phyloP scores from a whole-genome alignment of 345 rosid genomes.

The Boechera stricta region DNA sequence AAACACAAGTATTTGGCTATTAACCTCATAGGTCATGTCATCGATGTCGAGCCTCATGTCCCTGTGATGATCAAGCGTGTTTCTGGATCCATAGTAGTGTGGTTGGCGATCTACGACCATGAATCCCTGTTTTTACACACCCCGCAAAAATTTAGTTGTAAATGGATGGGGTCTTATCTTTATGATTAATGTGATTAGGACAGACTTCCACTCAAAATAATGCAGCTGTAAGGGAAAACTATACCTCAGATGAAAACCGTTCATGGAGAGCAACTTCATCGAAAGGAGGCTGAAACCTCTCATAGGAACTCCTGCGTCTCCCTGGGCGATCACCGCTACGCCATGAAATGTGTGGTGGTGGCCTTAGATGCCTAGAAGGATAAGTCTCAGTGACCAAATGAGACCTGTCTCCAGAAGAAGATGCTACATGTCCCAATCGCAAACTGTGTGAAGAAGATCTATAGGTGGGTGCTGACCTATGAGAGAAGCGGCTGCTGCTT shows the following conservation, averaged over 20 bases:
- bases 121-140: conserved; percentile 54
- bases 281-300: conserved; percentile 60
- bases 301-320: conserved; percentile 70
- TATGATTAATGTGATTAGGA: neutral
- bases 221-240: neutral
- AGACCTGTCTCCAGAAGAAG: conserved; percentile 61
- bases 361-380: conserved; percentile 67
- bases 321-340: conserved; percentile 63
- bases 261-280: conserved; percentile 61
- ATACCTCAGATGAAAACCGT: conserved; percentile 70
- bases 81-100: conserved; percentile 62
- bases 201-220: neutral
- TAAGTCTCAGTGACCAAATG: conserved; percentile 61
- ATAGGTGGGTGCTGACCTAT: conserved; percentile 64
- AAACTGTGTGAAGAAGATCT: conserved; percentile 65
- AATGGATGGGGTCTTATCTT: neutral
- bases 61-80: conserved; percentile 67
- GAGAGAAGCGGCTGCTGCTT: conserved; percentile 60
- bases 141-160: neutral
- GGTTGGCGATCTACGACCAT: conserved; percentile 59
- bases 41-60: conserved; percentile 92
- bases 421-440: conserved; percentile 57
- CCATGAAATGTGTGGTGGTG: conserved; percentile 60
- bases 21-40: conserved; percentile 87
- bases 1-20: neutral